A percentile compares a stretch with the other conserved stretches of the same genome.
These are phyloP conservation scores for Kurtzmaniella natalensis DNA, from an alignment of 1,139 yeast species.

Conservation along the genomic window DNA sequence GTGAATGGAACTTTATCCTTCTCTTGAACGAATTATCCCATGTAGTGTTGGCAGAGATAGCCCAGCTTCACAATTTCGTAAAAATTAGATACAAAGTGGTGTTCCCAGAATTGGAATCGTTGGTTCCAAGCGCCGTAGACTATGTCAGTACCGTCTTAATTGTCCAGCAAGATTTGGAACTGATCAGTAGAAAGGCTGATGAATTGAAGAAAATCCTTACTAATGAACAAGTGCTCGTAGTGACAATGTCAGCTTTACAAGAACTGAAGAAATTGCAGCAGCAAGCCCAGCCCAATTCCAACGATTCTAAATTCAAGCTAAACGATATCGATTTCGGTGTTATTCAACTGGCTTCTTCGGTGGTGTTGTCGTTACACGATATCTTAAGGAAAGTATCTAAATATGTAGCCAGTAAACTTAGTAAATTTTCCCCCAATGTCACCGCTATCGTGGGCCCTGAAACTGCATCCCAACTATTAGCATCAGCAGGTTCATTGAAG, in stretches of 20 bases:
- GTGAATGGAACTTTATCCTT: slow-evolving; percentile 49
- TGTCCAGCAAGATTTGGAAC: slow-evolving; percentile 48
- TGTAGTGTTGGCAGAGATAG: slow-evolving; percentile 55
- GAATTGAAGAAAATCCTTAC: slow-evolving; percentile 40
- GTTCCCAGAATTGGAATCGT: slow-evolving; percentile 67
- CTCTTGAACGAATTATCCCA: slow-evolving; percentile 54
- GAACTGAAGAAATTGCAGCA: slow-evolving; percentile 19
- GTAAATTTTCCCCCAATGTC: slow-evolving; percentile 74
- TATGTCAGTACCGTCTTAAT: slow-evolving; percentile 53
- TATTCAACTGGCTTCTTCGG: slow-evolving; percentile 43
- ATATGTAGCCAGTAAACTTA: slow-evolving; percentile 56
- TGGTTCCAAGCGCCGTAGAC: slow-evolving; percentile 61
- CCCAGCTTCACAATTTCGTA: slow-evolving; percentile 45
- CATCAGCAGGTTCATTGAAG: slow-evolving; percentile 67
- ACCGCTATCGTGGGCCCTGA: slow-evolving; percentile 68
- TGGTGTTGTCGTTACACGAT: slow-evolving; percentile 43
- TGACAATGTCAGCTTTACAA: slow-evolving; percentile 68
- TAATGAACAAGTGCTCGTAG: slow-evolving; percentile 64
- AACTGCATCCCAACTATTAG: slow-evolving; percentile 70
- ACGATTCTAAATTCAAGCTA: slow-evolving; percentile 15
- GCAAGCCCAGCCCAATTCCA: slow-evolving; percentile 14
- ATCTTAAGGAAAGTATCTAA: slow-evolving; percentile 42
- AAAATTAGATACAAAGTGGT: slow-evolving; percentile 52
- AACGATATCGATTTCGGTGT: slow-evolving; percentile 31
- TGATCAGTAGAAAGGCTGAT: slow-evolving; percentile 27